Conservation (phyloP, 441 rosid genomes). For the Rhodomyrtus psidioides region DNA sequence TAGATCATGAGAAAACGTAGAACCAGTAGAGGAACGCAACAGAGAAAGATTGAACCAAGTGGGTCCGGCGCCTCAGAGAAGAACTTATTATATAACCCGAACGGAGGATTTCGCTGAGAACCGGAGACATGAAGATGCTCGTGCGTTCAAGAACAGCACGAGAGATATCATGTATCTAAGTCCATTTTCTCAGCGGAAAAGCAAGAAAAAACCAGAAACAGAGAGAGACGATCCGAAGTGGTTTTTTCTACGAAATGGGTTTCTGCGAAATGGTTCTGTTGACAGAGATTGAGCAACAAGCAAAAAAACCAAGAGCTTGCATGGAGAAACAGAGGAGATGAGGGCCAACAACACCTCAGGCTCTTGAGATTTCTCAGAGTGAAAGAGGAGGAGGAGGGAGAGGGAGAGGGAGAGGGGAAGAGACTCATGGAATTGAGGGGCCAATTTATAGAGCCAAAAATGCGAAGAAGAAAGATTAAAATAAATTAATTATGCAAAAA, state of each 20-base stretch:
- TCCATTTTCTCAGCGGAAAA: neutral
- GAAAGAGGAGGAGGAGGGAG: no score
- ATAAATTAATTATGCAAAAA: neutral
- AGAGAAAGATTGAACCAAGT: conserved; percentile 18
- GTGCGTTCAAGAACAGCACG: neutral
- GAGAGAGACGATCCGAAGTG: neutral
- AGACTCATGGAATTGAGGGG: neutral
- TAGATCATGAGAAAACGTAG: conserved; percentile 14
- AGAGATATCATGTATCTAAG: neutral
- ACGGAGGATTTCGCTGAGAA: conserved; percentile 11
- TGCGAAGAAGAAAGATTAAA: neutral
- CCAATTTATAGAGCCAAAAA: neutral
- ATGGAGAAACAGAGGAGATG: neutral
- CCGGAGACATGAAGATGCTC: conserved; percentile 11
- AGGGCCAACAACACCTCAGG: neutral
- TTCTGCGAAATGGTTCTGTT: neutral
- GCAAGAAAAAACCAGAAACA: neutral
- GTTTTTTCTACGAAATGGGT: no score
- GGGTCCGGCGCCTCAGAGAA: conserved; percentile 5
- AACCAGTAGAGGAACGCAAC: conserved; percentile 20
- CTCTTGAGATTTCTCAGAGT: neutral
- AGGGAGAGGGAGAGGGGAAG: neutral
- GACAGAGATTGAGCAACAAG: neutral
- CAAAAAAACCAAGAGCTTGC: neutral
- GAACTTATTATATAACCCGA: conserved; percentile 15